A percentile compares a stretch with the other conserved stretches of the same genome.
phyloP scores from a whole-genome alignment of 441 rosid species.

The Croton setiger region DNA sequence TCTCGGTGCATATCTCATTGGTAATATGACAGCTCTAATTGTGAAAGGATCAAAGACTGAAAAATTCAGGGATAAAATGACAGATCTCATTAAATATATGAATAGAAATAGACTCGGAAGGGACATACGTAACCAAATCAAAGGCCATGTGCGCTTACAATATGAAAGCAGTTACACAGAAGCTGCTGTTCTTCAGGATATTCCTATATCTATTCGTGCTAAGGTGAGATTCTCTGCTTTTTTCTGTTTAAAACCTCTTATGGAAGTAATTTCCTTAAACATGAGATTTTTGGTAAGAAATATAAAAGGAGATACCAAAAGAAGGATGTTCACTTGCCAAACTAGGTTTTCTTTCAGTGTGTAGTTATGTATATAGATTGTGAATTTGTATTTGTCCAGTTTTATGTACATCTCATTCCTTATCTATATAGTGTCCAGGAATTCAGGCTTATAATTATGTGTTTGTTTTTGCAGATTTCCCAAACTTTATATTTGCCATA shows the following conservation, averaged over 20 bases:
- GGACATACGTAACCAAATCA: slow-evolving; percentile 75
- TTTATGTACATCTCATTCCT: neutral
- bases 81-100: slow-evolving; percentile 80
- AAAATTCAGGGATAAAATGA: slow-evolving; percentile 90
- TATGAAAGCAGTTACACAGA: slow-evolving; percentile 88
- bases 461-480: slow-evolving; percentile 54
- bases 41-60: slow-evolving; percentile 99
- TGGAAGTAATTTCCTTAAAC: neutral
- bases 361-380: neutral
- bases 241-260: neutral
- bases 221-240: slow-evolving; percentile 44
- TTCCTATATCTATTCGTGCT: slow-evolving; percentile 89
- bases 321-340: neutral
- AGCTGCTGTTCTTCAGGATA: slow-evolving; percentile 73
- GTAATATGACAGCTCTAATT: slow-evolving; percentile 96
- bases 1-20: slow-evolving; percentile 92
- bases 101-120: slow-evolving; percentile 75
- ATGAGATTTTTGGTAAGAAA: neutral
- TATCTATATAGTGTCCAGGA: neutral
- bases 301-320: neutral
- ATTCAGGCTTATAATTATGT: slow-evolving; percentile 12
- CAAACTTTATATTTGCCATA: slow-evolving; percentile 61
- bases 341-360: neutral
- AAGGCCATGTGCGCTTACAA: slow-evolving; percentile 75
- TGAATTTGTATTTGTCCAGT: neutral